Base-by-base conservation (phyloP, 345 rosid genomes). In the Syzygium aqueum region DNA sequence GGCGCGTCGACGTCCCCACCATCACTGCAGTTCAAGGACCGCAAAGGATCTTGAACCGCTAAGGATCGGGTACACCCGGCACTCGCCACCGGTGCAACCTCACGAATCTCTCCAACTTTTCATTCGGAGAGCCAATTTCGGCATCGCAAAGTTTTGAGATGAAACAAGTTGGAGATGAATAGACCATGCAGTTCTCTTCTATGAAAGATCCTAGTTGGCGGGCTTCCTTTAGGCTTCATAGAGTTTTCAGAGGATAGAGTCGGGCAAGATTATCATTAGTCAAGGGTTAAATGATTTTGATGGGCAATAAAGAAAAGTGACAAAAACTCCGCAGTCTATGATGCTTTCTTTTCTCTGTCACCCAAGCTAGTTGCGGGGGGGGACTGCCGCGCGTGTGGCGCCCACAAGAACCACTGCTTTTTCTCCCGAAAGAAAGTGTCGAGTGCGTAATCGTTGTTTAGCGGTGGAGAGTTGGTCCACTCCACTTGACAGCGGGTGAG, bases 171-270 rank as follows among this genome's bases (percentile, higher is more conserved):
- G 73, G 33, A 61, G n/a, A 61, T 61, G 37, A 0, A n/a, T n/a
- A 61, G 73, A 61, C 73, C n/a, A 0, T 13, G 33, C 13, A 61
- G 33, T n/a, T 13, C 65, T 6, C 8, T 13, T 30, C 15, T 13
- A n/a, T 13, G n/a, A n/a, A n/a, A 61, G 33, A 13, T n/a, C 19
- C 0, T n/a, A 15, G 73, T 0, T 14, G 1, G 9, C 4, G 73
- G 17, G 73, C 19, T 1, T 61, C 73, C n/a, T 61, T 61, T 5
- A 61, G 73, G 7, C n/a, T 0, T 13, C 19, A 13, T 61, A 0
- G n/a, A 30, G 73, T n/a, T n/a, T 61, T n/a, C 4, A 14, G 0
- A 61, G 19, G 73, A 61, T 61, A 6, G 73, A 0, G 37, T n/a
- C 0, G 1, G 37, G 19, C 2, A 6, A 0, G 16, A 43, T 43